phyloP scores from a whole-genome alignment of 2,329 filamentous ascomycete genomes.

The Hymenotorrendiella dingleyae region DNA sequence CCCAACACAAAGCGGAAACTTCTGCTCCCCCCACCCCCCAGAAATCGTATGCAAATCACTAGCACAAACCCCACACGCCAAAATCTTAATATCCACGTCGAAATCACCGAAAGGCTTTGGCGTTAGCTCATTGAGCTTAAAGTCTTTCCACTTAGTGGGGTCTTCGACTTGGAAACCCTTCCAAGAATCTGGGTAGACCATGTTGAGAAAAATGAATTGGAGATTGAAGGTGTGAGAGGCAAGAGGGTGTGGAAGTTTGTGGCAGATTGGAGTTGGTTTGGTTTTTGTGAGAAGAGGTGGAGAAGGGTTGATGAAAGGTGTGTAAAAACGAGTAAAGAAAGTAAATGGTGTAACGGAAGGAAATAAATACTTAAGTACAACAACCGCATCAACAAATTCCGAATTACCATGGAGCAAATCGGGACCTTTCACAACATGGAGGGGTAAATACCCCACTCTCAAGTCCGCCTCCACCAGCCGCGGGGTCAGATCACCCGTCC shows the following conservation, averaged over 20 bases:
- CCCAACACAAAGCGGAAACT: constrained; percentile 46
- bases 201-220: too few species aligned
- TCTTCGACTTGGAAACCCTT: constrained; percentile 51
- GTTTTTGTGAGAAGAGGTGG: background rate
- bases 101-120: constrained; percentile 82
- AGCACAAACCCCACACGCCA: constrained; percentile 71
- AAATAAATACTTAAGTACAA: too few species aligned
- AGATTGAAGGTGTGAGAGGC: too few species aligned
- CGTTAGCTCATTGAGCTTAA: constrained; percentile 52
- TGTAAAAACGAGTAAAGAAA: background rate
- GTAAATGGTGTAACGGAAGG: too few species aligned
- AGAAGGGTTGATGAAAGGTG: background rate
- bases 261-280: background rate
- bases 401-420: too few species aligned
- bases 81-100: constrained; percentile 83
- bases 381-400: too few species aligned
- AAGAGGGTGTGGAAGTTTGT: background rate
- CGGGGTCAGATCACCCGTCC: too few species aligned
- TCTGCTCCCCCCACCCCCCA: constrained; percentile 47
- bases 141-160: constrained; percentile 27
- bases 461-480: too few species aligned
- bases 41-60: constrained; percentile 67
- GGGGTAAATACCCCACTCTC: too few species aligned
- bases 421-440: too few species aligned
- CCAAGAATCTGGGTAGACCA: constrained; percentile 50